These are phyloP conservation scores for Backusella tuberculispora DNA, from an alignment of 192 early-diverging fungal species.

Conservation along the genomic window DNA sequence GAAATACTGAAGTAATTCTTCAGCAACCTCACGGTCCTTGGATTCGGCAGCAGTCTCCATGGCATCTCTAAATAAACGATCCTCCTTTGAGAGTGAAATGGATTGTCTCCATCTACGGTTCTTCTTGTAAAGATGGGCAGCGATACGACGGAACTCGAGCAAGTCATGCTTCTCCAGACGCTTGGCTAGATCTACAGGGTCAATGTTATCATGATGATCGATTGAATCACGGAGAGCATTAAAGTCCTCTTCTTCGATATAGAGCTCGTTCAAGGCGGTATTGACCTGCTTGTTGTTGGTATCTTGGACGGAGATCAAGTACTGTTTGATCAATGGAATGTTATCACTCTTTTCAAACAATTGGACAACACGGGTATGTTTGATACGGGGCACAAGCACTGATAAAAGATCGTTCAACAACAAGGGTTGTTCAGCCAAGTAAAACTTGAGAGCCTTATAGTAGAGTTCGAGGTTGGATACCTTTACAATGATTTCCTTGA, in stretches of 20 bases:
- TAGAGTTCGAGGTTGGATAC: conserved; percentile 97
- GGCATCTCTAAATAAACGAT: conserved; percentile 96
- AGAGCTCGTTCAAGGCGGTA: conserved; percentile 91
- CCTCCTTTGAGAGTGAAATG: conserved; percentile 94
- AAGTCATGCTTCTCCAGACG: conserved; percentile 95
- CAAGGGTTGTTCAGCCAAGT: conserved; percentile 95
- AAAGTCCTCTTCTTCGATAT: conserved; percentile 99
- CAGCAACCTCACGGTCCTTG: conserved; percentile 83
- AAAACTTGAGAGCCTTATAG: conserved; percentile 97
- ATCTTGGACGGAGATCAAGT: conserved; percentile 93
- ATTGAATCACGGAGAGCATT: conserved; percentile 92
- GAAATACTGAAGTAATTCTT: conserved; percentile 96
- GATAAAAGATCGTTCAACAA: conserved; percentile 91
- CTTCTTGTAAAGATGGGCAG: conserved; percentile 94
- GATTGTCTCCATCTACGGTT: conserved; percentile 98
- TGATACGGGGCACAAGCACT: conserved; percentile 86
- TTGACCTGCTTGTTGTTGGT: conserved; percentile 96
- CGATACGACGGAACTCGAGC: conserved; percentile 96
- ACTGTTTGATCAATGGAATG: conserved; percentile 95
- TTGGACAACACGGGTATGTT: conserved; percentile 96
- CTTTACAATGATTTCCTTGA: conserved; percentile 98
- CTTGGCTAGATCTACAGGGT: conserved; percentile 88
- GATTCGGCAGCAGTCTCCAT: conserved; percentile 98
- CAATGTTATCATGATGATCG: conserved; percentile 95
- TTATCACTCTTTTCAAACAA: conserved; percentile 99